Evolutionary conservation across 1,139 yeast genomes (phyloP).

Genomic region (Blastobotrys capitulatus): DNA sequence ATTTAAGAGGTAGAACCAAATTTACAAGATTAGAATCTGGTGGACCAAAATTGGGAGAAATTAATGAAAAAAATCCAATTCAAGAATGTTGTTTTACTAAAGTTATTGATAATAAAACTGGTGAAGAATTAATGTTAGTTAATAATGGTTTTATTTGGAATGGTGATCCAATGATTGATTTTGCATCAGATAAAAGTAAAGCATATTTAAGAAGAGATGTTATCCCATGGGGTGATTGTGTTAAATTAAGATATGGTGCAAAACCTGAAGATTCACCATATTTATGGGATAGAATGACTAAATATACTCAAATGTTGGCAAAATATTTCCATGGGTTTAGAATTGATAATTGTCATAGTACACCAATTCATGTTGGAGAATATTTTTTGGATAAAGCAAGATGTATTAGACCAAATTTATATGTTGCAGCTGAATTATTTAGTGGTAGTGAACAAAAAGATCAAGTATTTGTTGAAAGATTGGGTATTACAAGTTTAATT

Average conservation of each 20-base stretch:
- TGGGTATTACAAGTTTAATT: conserved; percentile 81
- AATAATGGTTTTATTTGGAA: conserved; percentile 99
- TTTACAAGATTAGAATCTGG: conserved; percentile 69
- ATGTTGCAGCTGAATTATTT: conserved; percentile 91
- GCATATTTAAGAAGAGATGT: conserved; percentile 90
- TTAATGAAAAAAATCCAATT: conserved; percentile 54
- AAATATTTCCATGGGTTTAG: conserved; percentile 78
- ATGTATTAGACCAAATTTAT: conserved; percentile 72
- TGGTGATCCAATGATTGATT: conserved; percentile 88
- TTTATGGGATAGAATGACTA: conserved; percentile 82
- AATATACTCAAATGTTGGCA: conserved; percentile 74
- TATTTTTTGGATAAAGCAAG: conserved; percentile 85
- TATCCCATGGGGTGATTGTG: conserved; percentile 97
- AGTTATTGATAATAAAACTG: conserved; percentile 44
- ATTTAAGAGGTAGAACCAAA: conserved; percentile 67
- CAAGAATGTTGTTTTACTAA: conserved; percentile 87
- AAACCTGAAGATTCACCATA: conserved; percentile 78
- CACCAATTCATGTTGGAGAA: conserved; percentile 94
- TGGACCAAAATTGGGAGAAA: conserved; percentile 71
- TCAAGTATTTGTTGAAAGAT: conserved; percentile 79
- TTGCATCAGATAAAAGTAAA: conserved; percentile 73
- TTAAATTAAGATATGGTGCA: conserved; percentile 79
- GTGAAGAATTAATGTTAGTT: conserved; percentile 59
- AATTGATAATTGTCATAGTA: conserved; percentile 92
- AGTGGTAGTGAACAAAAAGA: conserved; percentile 92